Evolutionary conservation across 192 early-diverging fungal genomes (phyloP).

Genomic region (Chytriomyces confervae): DNA sequence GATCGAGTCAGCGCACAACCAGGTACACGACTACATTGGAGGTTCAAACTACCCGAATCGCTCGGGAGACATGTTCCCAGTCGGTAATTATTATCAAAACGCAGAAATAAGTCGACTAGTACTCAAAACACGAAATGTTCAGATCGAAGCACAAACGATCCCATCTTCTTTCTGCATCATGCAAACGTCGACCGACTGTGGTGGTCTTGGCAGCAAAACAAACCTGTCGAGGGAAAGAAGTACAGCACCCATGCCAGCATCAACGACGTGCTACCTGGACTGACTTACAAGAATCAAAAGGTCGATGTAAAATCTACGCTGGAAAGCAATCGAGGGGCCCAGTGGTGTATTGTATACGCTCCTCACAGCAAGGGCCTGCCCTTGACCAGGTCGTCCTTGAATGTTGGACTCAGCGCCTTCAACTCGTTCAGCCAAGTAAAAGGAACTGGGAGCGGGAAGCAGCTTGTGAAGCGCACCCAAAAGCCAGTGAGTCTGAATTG

Average conservation of each 20-base stretch:
- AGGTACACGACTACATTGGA: conserved; percentile 50
- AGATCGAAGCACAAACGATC: conserved; percentile 53
- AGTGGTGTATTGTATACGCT: conserved; percentile 1
- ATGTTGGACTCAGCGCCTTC: neutral
- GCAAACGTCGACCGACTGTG: conserved; percentile 55
- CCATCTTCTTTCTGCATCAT: conserved; percentile 72
- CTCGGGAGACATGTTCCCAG: conserved; percentile 56
- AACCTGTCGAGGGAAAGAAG: neutral
- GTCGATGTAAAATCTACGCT: neutral
- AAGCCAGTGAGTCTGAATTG: neutral
- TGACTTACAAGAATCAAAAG: conserved; percentile 37
- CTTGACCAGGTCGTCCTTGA: neutral
- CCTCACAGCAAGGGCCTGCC: neutral
- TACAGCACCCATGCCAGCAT: neutral
- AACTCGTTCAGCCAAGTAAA: neutral
- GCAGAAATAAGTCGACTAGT: too few relatives aligned
- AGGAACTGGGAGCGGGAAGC: neutral
- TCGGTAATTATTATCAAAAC: neutral
- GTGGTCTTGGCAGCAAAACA: conserved; percentile 20
- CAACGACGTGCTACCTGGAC: conserved; percentile 15
- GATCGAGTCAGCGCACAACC: conserved; percentile 45
- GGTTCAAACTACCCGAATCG: conserved; percentile 58
- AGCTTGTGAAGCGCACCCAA: neutral
- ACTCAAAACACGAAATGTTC: conserved; percentile 20
- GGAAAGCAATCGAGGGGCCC: neutral